Evolutionary conservation across 2,329 filamentous ascomycete species (phyloP), one percentile per base, ranked within the genome.

Genomic region (Ascochyta pisi): DNA sequence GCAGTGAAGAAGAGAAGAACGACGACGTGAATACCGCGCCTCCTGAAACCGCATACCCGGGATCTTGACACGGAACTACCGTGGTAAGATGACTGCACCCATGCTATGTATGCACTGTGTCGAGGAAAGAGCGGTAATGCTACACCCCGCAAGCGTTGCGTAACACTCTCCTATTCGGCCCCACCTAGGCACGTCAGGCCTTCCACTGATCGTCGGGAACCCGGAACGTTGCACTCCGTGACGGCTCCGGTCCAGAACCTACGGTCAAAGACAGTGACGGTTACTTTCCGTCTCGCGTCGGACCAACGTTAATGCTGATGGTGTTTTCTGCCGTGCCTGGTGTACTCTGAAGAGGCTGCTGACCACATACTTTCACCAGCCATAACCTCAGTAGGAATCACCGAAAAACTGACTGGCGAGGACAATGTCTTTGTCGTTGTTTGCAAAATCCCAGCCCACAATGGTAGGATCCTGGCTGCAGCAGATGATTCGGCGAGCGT

Each of bases 381-480:
- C 4, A 34, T 19, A 22, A 16, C 3, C 26, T 22, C 24, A 68
- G 35, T 66, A 68, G 3, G 70, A 73, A 54, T 86, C 49, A 6
- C 83, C 87, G 73, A 96, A 96, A 71, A 96, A 96, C 33, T 85
- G 84, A 61, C 87, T 86, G 6, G 89, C 90, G 70, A 91, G 88
- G 51, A 91, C 86, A 49, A 97, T 84, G 65, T 96, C 89, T 51
- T 84, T 77, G 63, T 99, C 93, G 4, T 86, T 89, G 64, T 92
- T 91, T 56, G 92, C 95, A 82, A 98, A 99, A 75, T 99, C 95
- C 95, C 95, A 99, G 0, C 93, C 95, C 0, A 98, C 92, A 69
- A 99, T 98, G 15, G 89, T 87, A 35, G 88, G 88, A 53, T 95
- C 92, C 74, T 98, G 93, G 62, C 90, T 95, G 73, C 94, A 97